Evolutionary conservation across 768 basidiomycete genomes (phyloP), one percentile per base, ranked within the genome.

Genomic region (Pholiota microspora): DNA sequence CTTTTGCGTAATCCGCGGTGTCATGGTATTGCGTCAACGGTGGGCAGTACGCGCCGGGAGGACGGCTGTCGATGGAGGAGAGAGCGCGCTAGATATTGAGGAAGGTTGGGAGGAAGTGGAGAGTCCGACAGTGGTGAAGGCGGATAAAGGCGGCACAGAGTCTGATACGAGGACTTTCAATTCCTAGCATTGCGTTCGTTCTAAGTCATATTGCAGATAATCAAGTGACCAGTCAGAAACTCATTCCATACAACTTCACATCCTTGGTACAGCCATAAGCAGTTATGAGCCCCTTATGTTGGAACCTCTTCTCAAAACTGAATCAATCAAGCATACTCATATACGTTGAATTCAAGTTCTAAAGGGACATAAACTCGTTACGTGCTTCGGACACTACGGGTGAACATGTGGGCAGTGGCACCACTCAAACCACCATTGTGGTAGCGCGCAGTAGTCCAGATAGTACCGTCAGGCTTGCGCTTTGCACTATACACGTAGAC

Each of bases 61-160:
- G 4, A 62, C 61, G 2, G 2, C 28, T 7, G 27, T 60, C 54
- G 5, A 23, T 31, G 45, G 48, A 16, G 58, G 53, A 6, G 50
- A 47, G 38, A 59, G 24, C 18, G 32, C 21, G 1, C 24, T 49
- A 8, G 72, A 74, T 15, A 16, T 24, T 18, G 23, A 29, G 5
- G 76, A 78, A 2, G 78, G 80, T 16, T 81, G 80, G 79, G 71
- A 81, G 53, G 69, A 73, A 52, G 63, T 80, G 1, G 40, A 42
- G 21, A 42, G 40, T 16, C 40, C 40, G 1, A 24, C 40, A 12
- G 16, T 7, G 18, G 21, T 10, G 18, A 42, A 42, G 40, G 18
- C 18, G 12, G 21, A 9, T 42, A 42, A 18, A 38, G 36, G 36
- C 12, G n/a, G 10, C n/a, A 10, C 12, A 8, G 40, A 42, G 21